These are phyloP conservation scores for Geotrichum candidum DNA, from an alignment of 1,139 yeast genomes.

Conservation along the genomic window DNA sequence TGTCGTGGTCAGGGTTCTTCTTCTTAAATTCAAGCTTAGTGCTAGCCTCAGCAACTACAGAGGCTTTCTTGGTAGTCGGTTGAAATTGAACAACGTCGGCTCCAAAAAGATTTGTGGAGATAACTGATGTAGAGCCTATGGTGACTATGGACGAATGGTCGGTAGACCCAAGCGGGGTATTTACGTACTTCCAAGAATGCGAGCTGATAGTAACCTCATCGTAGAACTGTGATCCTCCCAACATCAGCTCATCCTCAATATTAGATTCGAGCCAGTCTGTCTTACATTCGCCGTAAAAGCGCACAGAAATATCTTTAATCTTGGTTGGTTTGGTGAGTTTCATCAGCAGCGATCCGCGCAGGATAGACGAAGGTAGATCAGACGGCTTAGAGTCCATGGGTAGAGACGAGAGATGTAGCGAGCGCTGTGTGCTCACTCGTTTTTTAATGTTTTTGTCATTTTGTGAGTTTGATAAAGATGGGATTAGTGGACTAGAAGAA, in stretches of 20 bases:
- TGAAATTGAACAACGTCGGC: constrained; percentile 26
- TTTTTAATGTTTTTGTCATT: neutral
- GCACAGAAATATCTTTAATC: constrained; percentile 55
- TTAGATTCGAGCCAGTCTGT: constrained; percentile 77
- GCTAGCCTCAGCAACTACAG: neutral
- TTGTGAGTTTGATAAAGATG: neutral
- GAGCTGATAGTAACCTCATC: constrained; percentile 31
- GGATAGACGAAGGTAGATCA: constrained; percentile 63
- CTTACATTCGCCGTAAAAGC: constrained; percentile 60
- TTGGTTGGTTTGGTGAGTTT: constrained; percentile 67
- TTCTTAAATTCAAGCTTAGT: neutral
- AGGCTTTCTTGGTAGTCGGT: constrained; percentile 14
- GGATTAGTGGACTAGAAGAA: neutral
- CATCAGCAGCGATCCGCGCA: constrained; percentile 72
- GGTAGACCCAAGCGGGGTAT: constrained; percentile 17
- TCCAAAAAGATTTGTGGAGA: constrained; percentile 32
- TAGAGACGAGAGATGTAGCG: constrained; percentile 9
- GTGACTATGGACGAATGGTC: constrained; percentile 20
- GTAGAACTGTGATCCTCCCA: constrained; percentile 28
- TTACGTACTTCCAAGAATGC: constrained; percentile 37
- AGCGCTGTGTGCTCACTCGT: neutral
- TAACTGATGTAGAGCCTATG: constrained; percentile 26
- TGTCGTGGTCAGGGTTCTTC: neutral
- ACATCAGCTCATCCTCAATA: neutral
- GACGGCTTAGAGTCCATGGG: constrained; percentile 8